Percentiles rank a stretch among this genome's conserved stretches.
phyloP scores from a whole-genome alignment of 2,329 filamentous ascomycete genomes.

The Nothomitra cinnamomea region DNA sequence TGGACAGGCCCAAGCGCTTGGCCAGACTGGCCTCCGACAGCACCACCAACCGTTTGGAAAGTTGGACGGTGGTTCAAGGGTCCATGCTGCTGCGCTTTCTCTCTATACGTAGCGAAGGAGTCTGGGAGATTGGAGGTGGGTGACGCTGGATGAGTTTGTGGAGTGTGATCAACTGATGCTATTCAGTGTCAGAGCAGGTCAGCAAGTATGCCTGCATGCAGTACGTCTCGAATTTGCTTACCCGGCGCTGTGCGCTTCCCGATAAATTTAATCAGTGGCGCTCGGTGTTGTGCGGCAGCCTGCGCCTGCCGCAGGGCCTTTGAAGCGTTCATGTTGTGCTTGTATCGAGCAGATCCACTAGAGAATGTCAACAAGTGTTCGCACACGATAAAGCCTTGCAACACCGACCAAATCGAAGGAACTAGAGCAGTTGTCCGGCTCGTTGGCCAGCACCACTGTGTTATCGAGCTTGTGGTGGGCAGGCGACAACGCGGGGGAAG shows the following conservation, averaged over 20 bases:
- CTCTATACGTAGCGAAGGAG: conserved; percentile 60
- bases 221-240: conserved; percentile 22
- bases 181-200: conserved; percentile 7
- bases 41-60: conserved; percentile 16
- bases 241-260: conserved; percentile 38
- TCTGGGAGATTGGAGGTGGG: conserved; percentile 47
- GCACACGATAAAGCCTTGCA: too few relatives aligned
- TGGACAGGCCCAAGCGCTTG: conserved; percentile 54
- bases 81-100: conserved; percentile 62
- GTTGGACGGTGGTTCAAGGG: conserved; percentile 33
- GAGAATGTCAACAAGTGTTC: not conserved
- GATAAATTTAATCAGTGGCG: conserved; percentile 32
- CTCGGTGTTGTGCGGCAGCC: conserved; percentile 21
- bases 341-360: not conserved
- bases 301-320: conserved; percentile 18
- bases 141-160: conserved; percentile 55
- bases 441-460: too few relatives aligned
- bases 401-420: too few relatives aligned
- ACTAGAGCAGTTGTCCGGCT: too few relatives aligned
- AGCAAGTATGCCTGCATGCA: conserved; percentile 5
- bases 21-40: conserved; percentile 46
- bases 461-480: too few relatives aligned
- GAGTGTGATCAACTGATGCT: conserved; percentile 58
- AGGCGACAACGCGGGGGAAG: too few relatives aligned
- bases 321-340: conserved; percentile 5